A percentile compares a stretch with the other conserved stretches of the same genome.
Conservation (phyloP, 257 asterid species). For the Nicotiana noctiflora region DNA sequence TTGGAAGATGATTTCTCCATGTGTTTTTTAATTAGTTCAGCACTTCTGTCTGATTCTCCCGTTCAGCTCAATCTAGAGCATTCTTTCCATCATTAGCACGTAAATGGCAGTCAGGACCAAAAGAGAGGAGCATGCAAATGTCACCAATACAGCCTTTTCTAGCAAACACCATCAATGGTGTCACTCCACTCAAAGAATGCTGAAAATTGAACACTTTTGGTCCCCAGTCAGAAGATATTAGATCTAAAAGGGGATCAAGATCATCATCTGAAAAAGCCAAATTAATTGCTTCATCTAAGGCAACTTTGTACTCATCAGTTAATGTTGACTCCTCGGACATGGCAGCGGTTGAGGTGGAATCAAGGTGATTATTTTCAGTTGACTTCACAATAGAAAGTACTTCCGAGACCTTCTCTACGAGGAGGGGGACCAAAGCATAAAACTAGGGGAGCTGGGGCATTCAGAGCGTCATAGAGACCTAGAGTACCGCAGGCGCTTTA, state of each 20-base stretch:
- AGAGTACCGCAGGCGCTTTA: no score
- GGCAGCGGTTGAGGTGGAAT: constrained; percentile 16
- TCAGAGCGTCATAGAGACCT: no score
- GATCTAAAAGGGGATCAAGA: constrained; percentile 61
- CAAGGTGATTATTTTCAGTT: constrained; percentile 26
- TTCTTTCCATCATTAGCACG: constrained; percentile 51
- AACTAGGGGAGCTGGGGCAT: no score
- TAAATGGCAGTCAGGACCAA: constrained; percentile 60
- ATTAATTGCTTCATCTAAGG: constrained; percentile 79
- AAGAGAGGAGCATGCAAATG: constrained; percentile 81
- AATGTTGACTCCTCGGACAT: constrained; percentile 30
- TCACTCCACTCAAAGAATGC: constrained; percentile 67
- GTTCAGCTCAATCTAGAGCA: constrained; percentile 69
- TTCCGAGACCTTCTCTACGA: no score
- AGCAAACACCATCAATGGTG: constrained; percentile 86
- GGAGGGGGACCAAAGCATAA: no score
- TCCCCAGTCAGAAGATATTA: constrained; percentile 53
- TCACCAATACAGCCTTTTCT: constrained; percentile 69
- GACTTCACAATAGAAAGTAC: constrained; percentile 47
- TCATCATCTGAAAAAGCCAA: constrained; percentile 61
- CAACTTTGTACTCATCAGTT: constrained; percentile 52
- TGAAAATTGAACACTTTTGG: constrained; percentile 48
- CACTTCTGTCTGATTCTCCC: constrained; percentile 46
- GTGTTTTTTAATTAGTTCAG: constrained; percentile 55
- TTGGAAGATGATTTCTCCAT: constrained; percentile 38